Evolutionary conservation across 805 yeast genomes (phyloP).

Genomic region (Wickerhamiella vanderwaltii): DNA sequence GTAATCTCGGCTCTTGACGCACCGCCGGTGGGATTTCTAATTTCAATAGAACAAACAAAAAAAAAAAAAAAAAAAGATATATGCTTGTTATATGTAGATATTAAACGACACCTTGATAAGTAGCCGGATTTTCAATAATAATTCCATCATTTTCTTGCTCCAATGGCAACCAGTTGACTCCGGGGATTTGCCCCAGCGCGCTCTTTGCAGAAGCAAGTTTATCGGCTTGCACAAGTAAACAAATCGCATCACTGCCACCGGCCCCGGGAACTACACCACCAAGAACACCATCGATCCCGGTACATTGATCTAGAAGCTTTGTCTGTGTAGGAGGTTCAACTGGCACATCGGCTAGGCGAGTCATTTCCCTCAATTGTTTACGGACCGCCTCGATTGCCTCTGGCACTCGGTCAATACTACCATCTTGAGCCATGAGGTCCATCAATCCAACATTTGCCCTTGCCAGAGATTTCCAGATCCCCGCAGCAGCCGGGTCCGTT

Average conservation of each 20-base stretch:
- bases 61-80: no score
- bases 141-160: conserved; percentile 14
- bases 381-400: conserved; percentile 36
- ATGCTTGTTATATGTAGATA: no score
- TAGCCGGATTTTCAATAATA: not conserved
- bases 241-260: conserved; percentile 91
- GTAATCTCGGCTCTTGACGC: no score
- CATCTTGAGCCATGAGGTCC: conserved; percentile 31
- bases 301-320: conserved; percentile 45
- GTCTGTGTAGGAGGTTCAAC: conserved; percentile 81
- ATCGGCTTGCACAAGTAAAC: conserved; percentile 47
- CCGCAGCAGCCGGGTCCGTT: conserved; percentile 39
- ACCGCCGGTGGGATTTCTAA: no score
- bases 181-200: conserved; percentile 19
- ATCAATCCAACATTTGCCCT: conserved; percentile 48
- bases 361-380: conserved; percentile 43
- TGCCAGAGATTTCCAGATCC: conserved; percentile 46
- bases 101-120: no score
- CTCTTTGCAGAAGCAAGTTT: conserved; percentile 29
- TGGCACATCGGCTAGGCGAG: conserved; percentile 62
- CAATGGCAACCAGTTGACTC: conserved; percentile 12
- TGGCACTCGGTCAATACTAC: not conserved
- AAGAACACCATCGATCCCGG: conserved; percentile 53
- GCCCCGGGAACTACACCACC: conserved; percentile 99
- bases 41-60: no score